Evolutionary conservation across 2,329 filamentous ascomycete genomes (phyloP).

Genomic region (Phyllosticta citribraziliensis): DNA sequence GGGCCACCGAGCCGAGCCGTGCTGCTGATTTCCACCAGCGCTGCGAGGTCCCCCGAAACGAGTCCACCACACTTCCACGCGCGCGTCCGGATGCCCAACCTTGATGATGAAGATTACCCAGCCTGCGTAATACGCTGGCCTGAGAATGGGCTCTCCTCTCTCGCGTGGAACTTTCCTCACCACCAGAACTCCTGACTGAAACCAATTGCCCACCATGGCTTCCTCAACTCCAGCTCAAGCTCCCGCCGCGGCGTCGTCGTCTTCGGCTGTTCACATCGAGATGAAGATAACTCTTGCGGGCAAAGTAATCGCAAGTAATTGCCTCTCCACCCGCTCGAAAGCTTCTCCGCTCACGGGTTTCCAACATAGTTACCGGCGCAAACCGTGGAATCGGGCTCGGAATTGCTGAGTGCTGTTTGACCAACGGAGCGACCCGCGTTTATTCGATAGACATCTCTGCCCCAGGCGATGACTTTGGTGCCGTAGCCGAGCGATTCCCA

Average conservation of each 20-base stretch:
- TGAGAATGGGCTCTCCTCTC: not conserved
- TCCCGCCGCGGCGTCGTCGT: not conserved
- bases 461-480: slow-evolving; percentile 33
- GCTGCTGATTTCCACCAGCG: not conserved
- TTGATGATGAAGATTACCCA: not conserved
- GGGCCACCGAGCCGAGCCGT: not conserved
- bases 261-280: slow-evolving; percentile 13
- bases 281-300: slow-evolving; percentile 20
- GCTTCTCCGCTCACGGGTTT: slow-evolving; percentile 9
- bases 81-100: not conserved
- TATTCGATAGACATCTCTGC: slow-evolving; percentile 39
- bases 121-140: not conserved
- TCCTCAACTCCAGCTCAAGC: not conserved
- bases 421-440: slow-evolving; percentile 34
- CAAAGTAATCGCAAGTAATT: slow-evolving; percentile 15
- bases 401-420: slow-evolving; percentile 38
- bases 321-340: too few relatives aligned
- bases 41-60: not conserved
- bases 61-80: not conserved
- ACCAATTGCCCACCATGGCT: not conserved
- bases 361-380: slow-evolving; percentile 19
- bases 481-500: slow-evolving; percentile 30
- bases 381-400: slow-evolving; percentile 34
- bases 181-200: not conserved
- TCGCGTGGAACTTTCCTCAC: not conserved